Evolutionary conservation across 169 alveolate species (phyloP).

Genomic region (Plasmodium cynomolgi): DNA sequence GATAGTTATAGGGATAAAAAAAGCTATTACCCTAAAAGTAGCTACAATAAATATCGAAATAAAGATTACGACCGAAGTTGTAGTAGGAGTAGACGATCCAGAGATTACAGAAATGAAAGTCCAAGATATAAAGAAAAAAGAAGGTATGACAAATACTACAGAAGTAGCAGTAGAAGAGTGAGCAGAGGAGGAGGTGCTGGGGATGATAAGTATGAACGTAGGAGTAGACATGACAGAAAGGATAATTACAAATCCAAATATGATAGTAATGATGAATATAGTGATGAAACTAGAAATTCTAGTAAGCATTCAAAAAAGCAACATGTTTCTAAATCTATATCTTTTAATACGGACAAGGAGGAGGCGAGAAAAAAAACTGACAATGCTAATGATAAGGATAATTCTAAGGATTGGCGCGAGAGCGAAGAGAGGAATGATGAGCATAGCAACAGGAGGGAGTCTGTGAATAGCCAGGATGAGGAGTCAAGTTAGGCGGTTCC

Average conservation of each 20-base stretch:
- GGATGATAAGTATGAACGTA: slow-evolving; percentile 17
- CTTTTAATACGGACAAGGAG: slow-evolving; percentile 62
- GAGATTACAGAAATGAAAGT: slow-evolving; percentile 39
- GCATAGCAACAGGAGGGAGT: not conserved
- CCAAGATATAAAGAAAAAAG: slow-evolving; percentile 49
- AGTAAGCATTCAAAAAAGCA: slow-evolving; percentile 52
- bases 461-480: slow-evolving; percentile 34
- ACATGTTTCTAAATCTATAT: slow-evolving; percentile 40
- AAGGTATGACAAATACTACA: slow-evolving; percentile 40
- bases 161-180: slow-evolving; percentile 57
- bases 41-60: slow-evolving; percentile 23
- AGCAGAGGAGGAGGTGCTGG: slow-evolving; percentile 44
- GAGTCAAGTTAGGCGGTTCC: not conserved
- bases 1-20: slow-evolving; percentile 40
- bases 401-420: slow-evolving; percentile 60
- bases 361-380: slow-evolving; percentile 48
- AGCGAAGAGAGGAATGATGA: slow-evolving; percentile 34
- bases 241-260: slow-evolving; percentile 53
- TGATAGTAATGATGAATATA: slow-evolving; percentile 58
- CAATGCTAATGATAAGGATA: slow-evolving; percentile 30
- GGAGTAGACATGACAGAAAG: slow-evolving; percentile 24
- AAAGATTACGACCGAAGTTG: slow-evolving; percentile 36
- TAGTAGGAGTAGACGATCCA: slow-evolving; percentile 38
- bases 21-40: slow-evolving; percentile 24
- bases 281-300: slow-evolving; percentile 68